phyloP scores from a whole-genome alignment of 371 early-diverging fungal genomes.

The Batkoa obscura region DNA sequence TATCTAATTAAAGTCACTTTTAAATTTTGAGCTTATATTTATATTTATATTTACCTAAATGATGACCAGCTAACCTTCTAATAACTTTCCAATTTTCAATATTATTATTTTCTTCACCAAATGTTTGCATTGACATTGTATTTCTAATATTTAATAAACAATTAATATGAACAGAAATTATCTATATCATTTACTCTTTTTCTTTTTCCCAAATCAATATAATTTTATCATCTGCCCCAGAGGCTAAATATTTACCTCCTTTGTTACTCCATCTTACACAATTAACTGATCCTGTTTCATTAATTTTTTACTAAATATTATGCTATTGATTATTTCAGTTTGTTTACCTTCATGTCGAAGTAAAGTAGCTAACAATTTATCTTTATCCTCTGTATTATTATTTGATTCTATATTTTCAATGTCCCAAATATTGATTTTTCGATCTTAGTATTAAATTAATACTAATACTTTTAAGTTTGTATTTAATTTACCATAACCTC shows the following conservation, averaged over 20 bases:
- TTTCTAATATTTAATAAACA: not conserved
- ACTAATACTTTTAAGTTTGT: not conserved
- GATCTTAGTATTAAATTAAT: not conserved
- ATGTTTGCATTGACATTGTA: not conserved
- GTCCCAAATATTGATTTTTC: not conserved
- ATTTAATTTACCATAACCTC: not conserved
- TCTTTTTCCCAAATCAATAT: constrained; percentile 84
- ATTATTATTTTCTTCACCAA: not conserved
- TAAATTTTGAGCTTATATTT: not conserved
- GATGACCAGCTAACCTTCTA: constrained; percentile 55
- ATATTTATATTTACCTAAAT: constrained; percentile 36
- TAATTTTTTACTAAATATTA: not conserved
- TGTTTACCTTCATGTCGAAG: not conserved
- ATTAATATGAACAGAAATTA: too few species aligned
- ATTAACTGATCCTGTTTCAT: constrained; percentile 54
- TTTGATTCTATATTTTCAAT: not conserved
- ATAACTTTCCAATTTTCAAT: constrained; percentile 10
- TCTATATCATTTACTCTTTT: not conserved
- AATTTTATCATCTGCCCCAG: constrained; percentile 73
- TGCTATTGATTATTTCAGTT: not conserved
- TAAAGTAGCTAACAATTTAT: not conserved
- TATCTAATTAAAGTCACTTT: constrained; percentile 30
- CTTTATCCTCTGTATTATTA: not conserved
- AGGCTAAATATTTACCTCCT: constrained; percentile 60
- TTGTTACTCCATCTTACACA: constrained; percentile 73